Evolutionary conservation across 805 yeast genomes (phyloP), one percentile per base, ranked within the genome.

Genomic region (Pichia thaimueangensis): DNA sequence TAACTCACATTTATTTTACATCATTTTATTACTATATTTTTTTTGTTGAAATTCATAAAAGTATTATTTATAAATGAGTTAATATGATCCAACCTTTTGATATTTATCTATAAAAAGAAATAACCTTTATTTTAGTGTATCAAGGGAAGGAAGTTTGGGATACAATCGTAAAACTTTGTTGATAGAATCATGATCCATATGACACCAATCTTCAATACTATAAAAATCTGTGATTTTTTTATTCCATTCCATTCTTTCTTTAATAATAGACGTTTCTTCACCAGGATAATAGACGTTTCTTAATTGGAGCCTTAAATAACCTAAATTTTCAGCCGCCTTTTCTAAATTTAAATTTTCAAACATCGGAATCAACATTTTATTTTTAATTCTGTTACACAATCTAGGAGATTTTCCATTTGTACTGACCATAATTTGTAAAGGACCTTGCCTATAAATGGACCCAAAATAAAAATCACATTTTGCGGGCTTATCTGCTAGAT

Each of bases 391-490:
- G 47, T 71, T 70, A 39, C 87, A 81, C 52, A 86, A 70, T 41
- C 93, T 63, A 1, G 95, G 95, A 2, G 89, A 81, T 52, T 79
- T 75, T 4, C 95, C 94, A 58, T 84, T 85, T 11, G 95, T 84
- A 30, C 86, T 77, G 12, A 86, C 82, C 89, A 86, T 80, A 30
- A 86, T 71, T 56, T 85, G 93, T 38, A 86, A 64, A 13, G 79
- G 76, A 13, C 89, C 93, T 49, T 74, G 75, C 54, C 84, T 71
- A 58, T 76, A 78, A 65, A 82, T 78, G 20, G 89, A 76, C 1
- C 95, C 95, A 59, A 86, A 86, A 64, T 84, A 86, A 60, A 84
- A 86, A 60, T 86, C 95, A 64, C 95, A 86, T 46, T 77, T 65
- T n/a, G 74, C 73, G 3, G 95, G 94, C 47, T 82, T 82, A 58